These are phyloP conservation scores for Simmondsia chinensis DNA, from an alignment of 148 eudicot genomes.

Conservation along the genomic window DNA sequence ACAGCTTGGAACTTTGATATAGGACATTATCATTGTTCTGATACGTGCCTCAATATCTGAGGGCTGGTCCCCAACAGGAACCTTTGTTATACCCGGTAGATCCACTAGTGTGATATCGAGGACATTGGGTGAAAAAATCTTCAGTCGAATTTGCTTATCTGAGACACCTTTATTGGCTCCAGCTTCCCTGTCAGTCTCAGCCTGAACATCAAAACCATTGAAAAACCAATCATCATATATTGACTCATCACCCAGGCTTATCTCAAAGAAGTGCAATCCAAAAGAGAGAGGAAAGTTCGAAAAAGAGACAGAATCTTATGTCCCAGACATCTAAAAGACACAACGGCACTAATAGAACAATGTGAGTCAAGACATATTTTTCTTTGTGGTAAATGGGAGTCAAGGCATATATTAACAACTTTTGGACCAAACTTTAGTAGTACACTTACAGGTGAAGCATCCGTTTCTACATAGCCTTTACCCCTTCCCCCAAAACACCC, in stretches of 20 bases:
- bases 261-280: too few species aligned
- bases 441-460: too few species aligned
- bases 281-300: too few species aligned
- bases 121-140: slow-evolving; percentile 85
- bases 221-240: background rate
- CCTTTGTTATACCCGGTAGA: slow-evolving; percentile 86
- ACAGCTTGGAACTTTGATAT: slow-evolving; percentile 60
- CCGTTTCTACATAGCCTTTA: too few species aligned
- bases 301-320: too few species aligned
- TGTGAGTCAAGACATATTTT: too few species aligned
- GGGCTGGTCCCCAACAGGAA: slow-evolving; percentile 97
- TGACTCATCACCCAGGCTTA: background rate
- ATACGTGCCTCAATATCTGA: slow-evolving; percentile 85
- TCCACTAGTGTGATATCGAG: slow-evolving; percentile 90
- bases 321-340: too few species aligned
- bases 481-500: too few species aligned
- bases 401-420: too few species aligned
- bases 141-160: slow-evolving; percentile 77
- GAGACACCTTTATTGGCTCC: slow-evolving; percentile 82
- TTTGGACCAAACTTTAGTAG: too few species aligned
- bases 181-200: slow-evolving; percentile 88
- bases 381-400: too few species aligned
- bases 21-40: slow-evolving; percentile 85
- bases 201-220: slow-evolving; percentile 30
- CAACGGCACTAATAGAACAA: too few species aligned